A percentile compares a stretch with the other conserved stretches of the same genome.
phyloP scores from a whole-genome alignment of 2,329 filamentous ascomycete species.

The Domatiomyces catenatus region DNA sequence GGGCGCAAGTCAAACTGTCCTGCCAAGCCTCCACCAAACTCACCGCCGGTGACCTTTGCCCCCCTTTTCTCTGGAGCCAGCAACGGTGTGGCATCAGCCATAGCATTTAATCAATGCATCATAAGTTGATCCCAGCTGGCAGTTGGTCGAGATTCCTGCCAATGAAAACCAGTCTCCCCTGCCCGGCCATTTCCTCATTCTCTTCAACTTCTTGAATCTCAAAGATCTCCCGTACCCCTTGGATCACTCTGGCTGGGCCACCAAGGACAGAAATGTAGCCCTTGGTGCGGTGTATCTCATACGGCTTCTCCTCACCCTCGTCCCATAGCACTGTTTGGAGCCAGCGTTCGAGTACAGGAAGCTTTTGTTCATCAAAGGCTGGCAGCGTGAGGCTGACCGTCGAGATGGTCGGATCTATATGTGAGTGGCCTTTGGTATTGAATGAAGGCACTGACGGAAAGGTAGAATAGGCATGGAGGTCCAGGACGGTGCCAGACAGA shows the following conservation, averaged over 20 bases:
- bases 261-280: slow-evolving; percentile 54
- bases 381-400: slow-evolving; percentile 61
- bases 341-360: slow-evolving; percentile 61
- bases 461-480: slow-evolving; percentile 83
- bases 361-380: slow-evolving; percentile 39
- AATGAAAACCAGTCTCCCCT: slow-evolving; percentile 33
- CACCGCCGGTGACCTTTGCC: not conserved
- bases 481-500: slow-evolving; percentile 72
- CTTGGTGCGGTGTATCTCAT: slow-evolving; percentile 82
- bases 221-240: slow-evolving; percentile 86
- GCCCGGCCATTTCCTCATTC: slow-evolving; percentile 16
- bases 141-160: slow-evolving; percentile 26
- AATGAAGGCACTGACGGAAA: slow-evolving; percentile 55
- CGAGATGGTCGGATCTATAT: slow-evolving; percentile 77
- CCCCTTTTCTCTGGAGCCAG: too few relatives aligned
- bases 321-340: slow-evolving; percentile 70
- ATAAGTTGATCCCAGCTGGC: slow-evolving; percentile 1
- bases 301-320: slow-evolving; percentile 23
- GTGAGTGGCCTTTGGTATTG: slow-evolving; percentile 64
- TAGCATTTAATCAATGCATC: not conserved
- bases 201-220: slow-evolving; percentile 55
- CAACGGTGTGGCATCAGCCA: not conserved
- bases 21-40: not conserved
- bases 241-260: slow-evolving; percentile 59
- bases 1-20: not conserved